Evolutionary conservation across 225 moss, liverwort and hornwort genomes (phyloP).

Genomic region (Polytrichum commune): DNA sequence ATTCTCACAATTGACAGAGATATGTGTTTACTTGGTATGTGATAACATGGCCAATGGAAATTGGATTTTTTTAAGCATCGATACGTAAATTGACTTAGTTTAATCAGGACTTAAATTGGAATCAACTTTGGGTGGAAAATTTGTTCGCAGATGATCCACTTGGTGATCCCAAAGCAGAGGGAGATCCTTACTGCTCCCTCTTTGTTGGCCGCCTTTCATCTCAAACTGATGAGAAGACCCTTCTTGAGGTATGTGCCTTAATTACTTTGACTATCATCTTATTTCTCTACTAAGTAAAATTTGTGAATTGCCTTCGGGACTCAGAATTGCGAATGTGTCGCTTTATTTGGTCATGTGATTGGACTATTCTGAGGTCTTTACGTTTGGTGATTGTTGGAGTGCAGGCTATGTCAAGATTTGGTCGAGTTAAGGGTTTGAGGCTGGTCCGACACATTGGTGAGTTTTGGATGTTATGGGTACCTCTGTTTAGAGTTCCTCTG

Average conservation of each 20-base stretch:
- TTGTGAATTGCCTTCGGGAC: not conserved
- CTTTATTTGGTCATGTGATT: no score
- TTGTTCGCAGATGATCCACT: constrained; percentile 75
- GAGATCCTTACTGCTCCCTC: constrained; percentile 77
- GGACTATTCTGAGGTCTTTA: no score
- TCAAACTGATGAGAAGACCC: constrained; percentile 75
- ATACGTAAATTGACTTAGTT: no score
- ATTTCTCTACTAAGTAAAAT: not conserved
- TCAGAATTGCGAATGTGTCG: no score
- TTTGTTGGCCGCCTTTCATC: constrained; percentile 79
- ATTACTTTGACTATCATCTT: not conserved
- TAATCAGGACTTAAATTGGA: no score
- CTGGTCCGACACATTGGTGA: constrained; percentile 92
- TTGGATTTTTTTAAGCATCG: no score
- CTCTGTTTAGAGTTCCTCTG: no score
- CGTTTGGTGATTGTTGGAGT: constrained; percentile 15
- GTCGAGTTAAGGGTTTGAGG: constrained; percentile 72
- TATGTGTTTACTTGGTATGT: no score
- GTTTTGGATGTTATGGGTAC: constrained; percentile 3
- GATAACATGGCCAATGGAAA: no score
- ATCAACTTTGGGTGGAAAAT: no score
- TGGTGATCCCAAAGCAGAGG: constrained; percentile 79
- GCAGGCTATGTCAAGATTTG: constrained; percentile 93
- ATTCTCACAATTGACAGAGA: no score
- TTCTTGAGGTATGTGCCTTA: constrained; percentile 47